A percentile compares a stretch with the other conserved stretches of the same genome.
Evolutionary conservation across 1,139 yeast genomes (phyloP).

Genomic region (Suhomyces atakaporum): DNA sequence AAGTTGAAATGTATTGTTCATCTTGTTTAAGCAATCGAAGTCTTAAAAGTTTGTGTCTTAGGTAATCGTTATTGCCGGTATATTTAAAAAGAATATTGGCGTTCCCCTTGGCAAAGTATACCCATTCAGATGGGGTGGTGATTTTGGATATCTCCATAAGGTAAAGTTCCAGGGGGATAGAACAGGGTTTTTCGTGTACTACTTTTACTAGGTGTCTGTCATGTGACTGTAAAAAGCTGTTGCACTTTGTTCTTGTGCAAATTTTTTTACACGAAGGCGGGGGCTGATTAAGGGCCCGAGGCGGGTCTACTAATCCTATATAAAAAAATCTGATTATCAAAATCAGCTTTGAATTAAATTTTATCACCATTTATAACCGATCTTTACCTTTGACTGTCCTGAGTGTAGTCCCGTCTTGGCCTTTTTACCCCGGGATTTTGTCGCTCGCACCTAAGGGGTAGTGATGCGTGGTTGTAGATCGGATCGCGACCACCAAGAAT

Average conservation of each 20-base stretch:
- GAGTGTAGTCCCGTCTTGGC: too few relatives aligned
- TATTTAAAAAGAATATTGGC: constrained; percentile 49
- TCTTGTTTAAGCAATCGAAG: constrained; percentile 39
- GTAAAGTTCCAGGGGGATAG: not conserved
- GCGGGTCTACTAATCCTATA: too few relatives aligned
- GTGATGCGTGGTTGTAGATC: too few relatives aligned
- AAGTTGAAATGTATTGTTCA: constrained; percentile 45
- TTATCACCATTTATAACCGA: too few relatives aligned
- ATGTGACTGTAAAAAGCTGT: not conserved
- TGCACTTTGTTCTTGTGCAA: not conserved
- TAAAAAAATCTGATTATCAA: too few relatives aligned
- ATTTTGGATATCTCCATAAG: constrained; percentile 45
- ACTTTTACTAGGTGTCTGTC: not conserved
- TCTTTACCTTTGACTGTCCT: too few relatives aligned
- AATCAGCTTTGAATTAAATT: too few relatives aligned
- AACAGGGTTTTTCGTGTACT: not conserved
- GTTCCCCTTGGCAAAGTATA: constrained; percentile 47
- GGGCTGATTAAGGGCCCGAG: too few relatives aligned
- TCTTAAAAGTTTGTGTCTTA: constrained; percentile 39
- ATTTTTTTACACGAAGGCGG: not conserved
- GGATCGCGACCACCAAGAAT: too few relatives aligned
- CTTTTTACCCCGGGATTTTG: too few relatives aligned
- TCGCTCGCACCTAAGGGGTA: too few relatives aligned
- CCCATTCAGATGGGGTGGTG: constrained; percentile 46
- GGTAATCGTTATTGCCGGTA: constrained; percentile 38